These are phyloP conservation scores for Pyracantha coccinea DNA, from an alignment of 331 rosid genomes.

Conservation along the genomic window DNA sequence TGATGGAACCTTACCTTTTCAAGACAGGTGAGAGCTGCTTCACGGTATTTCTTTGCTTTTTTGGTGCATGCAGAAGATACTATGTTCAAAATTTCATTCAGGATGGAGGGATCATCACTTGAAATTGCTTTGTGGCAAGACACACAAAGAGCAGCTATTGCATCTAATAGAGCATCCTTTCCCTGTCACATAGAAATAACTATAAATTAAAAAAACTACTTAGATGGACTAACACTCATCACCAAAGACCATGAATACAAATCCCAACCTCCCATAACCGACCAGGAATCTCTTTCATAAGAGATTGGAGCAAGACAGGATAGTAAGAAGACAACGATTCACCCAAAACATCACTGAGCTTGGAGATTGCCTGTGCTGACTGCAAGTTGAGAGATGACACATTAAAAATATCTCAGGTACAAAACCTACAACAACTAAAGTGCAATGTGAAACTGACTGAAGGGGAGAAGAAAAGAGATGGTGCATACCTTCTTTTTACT, in stretches of 20 bases:
- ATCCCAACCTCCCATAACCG: slow-evolving; percentile 88
- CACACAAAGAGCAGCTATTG: slow-evolving; percentile 70
- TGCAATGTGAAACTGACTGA: not conserved
- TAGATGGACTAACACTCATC: not conserved
- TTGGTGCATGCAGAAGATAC: slow-evolving; percentile 72
- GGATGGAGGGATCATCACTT: slow-evolving; percentile 39
- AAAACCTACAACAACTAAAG: not conserved
- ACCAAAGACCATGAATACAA: slow-evolving; percentile 1
- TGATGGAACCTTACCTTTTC: slow-evolving; percentile 51
- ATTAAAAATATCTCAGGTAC: not conserved
- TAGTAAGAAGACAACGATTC: slow-evolving; percentile 72
- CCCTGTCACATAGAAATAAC: slow-evolving; percentile 49
- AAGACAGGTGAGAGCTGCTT: slow-evolving; percentile 80
- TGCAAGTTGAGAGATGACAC: slow-evolving; percentile 25
- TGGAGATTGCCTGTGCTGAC: slow-evolving; percentile 85
- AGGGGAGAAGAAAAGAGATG: slow-evolving; percentile 6
- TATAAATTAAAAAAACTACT: not conserved
- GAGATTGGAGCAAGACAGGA: slow-evolving; percentile 62
- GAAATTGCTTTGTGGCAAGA: slow-evolving; percentile 73
- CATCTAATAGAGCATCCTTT: slow-evolving; percentile 63
- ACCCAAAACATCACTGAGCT: slow-evolving; percentile 88
- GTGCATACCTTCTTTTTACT: slow-evolving; percentile 69
- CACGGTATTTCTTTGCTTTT: slow-evolving; percentile 78
- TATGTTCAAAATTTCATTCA: slow-evolving; percentile 57
- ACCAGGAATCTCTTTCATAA: slow-evolving; percentile 88